Percentiles rank a stretch among this genome's conserved stretches.
Conservation (phyloP, 257 asterid genomes). For the Solanum sejunctum region DNA sequence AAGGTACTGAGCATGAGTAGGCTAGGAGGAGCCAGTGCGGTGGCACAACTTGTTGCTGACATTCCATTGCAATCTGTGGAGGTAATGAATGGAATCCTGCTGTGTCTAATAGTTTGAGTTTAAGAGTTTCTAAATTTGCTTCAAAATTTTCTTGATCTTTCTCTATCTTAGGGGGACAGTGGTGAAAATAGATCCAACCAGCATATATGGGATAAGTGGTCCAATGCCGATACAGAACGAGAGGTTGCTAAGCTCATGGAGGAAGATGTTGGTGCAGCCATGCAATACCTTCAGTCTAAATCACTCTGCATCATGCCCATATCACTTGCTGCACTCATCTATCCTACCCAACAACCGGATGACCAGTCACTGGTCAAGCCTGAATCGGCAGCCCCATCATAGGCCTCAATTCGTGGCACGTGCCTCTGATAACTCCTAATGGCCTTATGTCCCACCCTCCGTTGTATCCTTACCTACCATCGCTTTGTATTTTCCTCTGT, state of each 20-base stretch:
- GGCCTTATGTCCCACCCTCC: constrained; percentile 6
- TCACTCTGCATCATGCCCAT: constrained; percentile 90
- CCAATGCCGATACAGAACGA: constrained; percentile 62
- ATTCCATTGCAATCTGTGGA: constrained; percentile 59
- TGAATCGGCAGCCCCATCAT: constrained; percentile 53
- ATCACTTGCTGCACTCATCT: constrained; percentile 77
- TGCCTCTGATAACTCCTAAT: constrained; percentile 31
- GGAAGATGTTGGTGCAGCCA: constrained; percentile 74
- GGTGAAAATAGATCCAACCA: constrained; percentile 40
- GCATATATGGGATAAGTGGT: constrained; percentile 83
- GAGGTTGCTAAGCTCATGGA: constrained; percentile 86
- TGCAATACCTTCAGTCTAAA: constrained; percentile 79
- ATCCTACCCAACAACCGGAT: constrained; percentile 40
- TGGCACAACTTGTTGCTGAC: constrained; percentile 78
- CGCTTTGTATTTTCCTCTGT: constrained; percentile 1
- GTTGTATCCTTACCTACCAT: constrained; percentile 7
- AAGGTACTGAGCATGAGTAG: constrained; percentile 88
- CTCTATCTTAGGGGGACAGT: constrained; percentile 26
- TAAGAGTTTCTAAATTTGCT: background rate
- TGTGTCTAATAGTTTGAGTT: background rate
- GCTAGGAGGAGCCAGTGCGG: constrained; percentile 89
- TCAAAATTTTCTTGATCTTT: background rate
- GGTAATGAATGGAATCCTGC: constrained; percentile 23
- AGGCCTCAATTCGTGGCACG: constrained; percentile 14
- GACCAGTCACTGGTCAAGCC: constrained; percentile 43